Conservation (phyloP, 192 early-diverging fungal genomes). For the Backusella macrospora region DNA sequence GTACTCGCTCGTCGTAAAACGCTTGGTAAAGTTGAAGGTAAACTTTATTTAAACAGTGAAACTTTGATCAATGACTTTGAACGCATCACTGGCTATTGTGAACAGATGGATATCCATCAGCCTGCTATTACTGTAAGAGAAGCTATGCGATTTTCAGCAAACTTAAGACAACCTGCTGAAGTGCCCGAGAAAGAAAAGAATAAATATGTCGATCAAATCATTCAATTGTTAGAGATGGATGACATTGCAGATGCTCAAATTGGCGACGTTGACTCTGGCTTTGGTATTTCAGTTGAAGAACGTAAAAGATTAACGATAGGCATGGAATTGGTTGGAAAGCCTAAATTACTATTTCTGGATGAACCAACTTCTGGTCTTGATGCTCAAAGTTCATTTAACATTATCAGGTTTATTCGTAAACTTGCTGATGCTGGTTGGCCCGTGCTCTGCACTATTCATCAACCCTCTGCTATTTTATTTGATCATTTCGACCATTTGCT, state of each 20-base stretch:
- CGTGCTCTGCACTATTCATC: slow-evolving; percentile 85
- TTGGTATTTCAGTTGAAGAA: slow-evolving; percentile 87
- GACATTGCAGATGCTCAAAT: slow-evolving; percentile 72
- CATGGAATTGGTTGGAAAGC: slow-evolving; percentile 79
- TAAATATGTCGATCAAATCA: slow-evolving; percentile 75
- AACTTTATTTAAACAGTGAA: slow-evolving; percentile 66
- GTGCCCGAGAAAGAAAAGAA: slow-evolving; percentile 67
- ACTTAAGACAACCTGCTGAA: slow-evolving; percentile 67
- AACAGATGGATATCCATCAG: slow-evolving; percentile 84
- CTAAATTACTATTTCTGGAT: slow-evolving; percentile 82
- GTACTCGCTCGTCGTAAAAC: slow-evolving; percentile 79
- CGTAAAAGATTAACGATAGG: slow-evolving; percentile 87
- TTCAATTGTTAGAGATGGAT: slow-evolving; percentile 73
- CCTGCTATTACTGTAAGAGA: slow-evolving; percentile 76
- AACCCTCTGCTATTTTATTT: slow-evolving; percentile 81
- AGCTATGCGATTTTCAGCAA: slow-evolving; percentile 73
- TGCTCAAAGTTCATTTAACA: slow-evolving; percentile 77
- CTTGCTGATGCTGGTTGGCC: slow-evolving; percentile 67
- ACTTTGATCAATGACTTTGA: slow-evolving; percentile 65
- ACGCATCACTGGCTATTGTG: slow-evolving; percentile 77
- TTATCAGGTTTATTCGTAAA: slow-evolving; percentile 72
- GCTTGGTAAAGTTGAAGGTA: slow-evolving; percentile 61
- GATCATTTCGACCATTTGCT: slow-evolving; percentile 83
- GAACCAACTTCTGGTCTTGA: slow-evolving; percentile 88
- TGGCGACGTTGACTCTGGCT: slow-evolving; percentile 65